phyloP scores from a whole-genome alignment of 352 stramenopile species.

The Pythium phragmitis region DNA sequence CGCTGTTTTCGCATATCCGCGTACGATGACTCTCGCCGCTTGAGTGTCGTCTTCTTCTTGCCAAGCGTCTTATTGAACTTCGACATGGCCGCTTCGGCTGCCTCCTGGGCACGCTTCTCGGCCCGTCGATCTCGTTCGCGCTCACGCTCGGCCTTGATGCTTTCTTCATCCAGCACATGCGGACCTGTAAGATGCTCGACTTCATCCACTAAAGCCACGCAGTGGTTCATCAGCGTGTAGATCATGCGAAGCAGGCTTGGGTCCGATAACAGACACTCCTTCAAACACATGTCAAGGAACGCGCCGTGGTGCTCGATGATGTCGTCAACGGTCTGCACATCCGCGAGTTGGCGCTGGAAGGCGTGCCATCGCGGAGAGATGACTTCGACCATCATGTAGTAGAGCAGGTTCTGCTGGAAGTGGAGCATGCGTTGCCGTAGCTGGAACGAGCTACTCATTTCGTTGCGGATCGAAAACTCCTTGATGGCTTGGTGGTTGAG shows the following conservation, averaged over 20 bases:
- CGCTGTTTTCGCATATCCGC: slow-evolving; percentile 75
- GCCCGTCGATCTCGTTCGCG: slow-evolving; percentile 72
- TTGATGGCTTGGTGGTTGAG: slow-evolving; percentile 94
- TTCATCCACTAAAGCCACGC: slow-evolving; percentile 93
- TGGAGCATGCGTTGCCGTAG: slow-evolving; percentile 98
- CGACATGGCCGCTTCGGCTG: slow-evolving; percentile 72
- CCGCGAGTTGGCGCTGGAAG: slow-evolving; percentile 83
- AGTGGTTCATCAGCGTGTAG: slow-evolving; percentile 97
- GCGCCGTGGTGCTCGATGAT: slow-evolving; percentile 93
- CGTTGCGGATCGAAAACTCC: slow-evolving; percentile 84
- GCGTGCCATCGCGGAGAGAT: slow-evolving; percentile 93
- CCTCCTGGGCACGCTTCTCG: slow-evolving; percentile 74
- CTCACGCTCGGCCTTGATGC: slow-evolving; percentile 80
- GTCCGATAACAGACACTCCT: slow-evolving; percentile 97
- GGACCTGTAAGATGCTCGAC: slow-evolving; percentile 90
- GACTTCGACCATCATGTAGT: slow-evolving; percentile 98
- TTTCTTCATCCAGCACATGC: slow-evolving; percentile 85
- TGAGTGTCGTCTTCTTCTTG: slow-evolving; percentile 61
- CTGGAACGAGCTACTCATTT: slow-evolving; percentile 92
- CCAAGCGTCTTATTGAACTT: slow-evolving; percentile 49
- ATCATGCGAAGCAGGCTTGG: slow-evolving; percentile 92
- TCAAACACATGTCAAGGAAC: slow-evolving; percentile 96
- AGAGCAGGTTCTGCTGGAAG: slow-evolving; percentile 98
- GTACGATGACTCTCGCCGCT: slow-evolving; percentile 68
- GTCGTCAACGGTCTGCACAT: slow-evolving; percentile 91